Conservation (phyloP, 2,329 filamentous ascomycete genomes). For the Elsinoe australis region DNA sequence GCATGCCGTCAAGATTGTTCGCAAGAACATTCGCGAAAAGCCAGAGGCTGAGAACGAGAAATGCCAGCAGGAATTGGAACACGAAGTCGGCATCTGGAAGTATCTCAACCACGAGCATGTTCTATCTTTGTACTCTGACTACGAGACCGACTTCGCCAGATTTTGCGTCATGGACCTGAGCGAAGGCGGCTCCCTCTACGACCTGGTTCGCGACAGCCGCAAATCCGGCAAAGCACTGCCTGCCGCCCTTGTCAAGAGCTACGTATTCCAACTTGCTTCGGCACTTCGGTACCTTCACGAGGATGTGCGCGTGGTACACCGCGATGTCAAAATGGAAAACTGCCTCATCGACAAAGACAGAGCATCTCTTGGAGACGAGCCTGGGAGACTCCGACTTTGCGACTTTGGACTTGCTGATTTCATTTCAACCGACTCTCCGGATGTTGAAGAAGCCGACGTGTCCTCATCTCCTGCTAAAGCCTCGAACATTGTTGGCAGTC, state of each 20-base stretch:
- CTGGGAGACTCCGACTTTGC: conserved; percentile 53
- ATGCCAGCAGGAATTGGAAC: conserved; percentile 59
- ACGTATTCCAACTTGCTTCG: conserved; percentile 55
- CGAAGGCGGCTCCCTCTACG: conserved; percentile 57
- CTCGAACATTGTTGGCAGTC: conserved; percentile 48
- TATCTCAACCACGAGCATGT: conserved; percentile 57
- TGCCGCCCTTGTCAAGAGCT: conserved; percentile 48
- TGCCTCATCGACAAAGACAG: conserved; percentile 50
- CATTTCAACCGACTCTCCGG: conserved; percentile 47
- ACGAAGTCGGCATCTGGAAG: conserved; percentile 61
- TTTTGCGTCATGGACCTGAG: conserved; percentile 61
- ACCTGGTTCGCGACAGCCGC: conserved; percentile 51
- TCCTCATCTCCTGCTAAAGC: conserved; percentile 34
- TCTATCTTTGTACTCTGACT: conserved; percentile 55
- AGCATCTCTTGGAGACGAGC: conserved; percentile 1
- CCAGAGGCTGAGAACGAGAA: conserved; percentile 56
- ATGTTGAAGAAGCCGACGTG: conserved; percentile 36
- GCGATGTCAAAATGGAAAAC: conserved; percentile 63
- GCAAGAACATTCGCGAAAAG: conserved; percentile 49
- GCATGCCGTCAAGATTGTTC: conserved; percentile 62
- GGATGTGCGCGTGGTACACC: conserved; percentile 58
- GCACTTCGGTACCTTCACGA: conserved; percentile 61
- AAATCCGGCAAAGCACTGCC: conserved; percentile 39
- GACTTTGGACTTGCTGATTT: conserved; percentile 66
- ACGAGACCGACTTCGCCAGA: conserved; percentile 60